A percentile compares a stretch with the other conserved stretches of the same genome.
These are phyloP conservation scores for Pythium myriotylum DNA, from an alignment of 352 stramenopile genomes.

Conservation along the genomic window DNA sequence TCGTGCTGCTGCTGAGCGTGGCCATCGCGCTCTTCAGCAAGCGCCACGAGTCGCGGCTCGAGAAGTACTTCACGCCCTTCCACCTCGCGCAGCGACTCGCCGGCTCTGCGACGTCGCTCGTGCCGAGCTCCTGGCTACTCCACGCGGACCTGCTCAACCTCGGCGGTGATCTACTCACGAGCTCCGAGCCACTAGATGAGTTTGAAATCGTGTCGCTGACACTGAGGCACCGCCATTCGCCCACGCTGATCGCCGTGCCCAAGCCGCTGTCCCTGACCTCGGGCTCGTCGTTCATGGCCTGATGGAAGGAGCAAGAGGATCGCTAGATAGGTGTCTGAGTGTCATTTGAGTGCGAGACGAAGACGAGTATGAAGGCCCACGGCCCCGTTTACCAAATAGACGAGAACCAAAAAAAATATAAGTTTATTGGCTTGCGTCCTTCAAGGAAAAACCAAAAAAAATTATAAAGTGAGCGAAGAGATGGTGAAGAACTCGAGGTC, in stretches of 20 bases:
- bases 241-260: conserved; percentile 24
- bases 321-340: neutral
- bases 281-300: conserved; percentile 13
- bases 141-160: conserved; percentile 29
- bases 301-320: too few species aligned
- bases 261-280: conserved; percentile 15
- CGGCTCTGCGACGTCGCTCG: conserved; percentile 12
- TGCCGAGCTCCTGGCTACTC: conserved; percentile 19
- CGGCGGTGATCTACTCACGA: conserved; percentile 23
- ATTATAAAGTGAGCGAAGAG: too few species aligned
- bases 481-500: too few species aligned
- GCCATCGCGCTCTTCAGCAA: conserved; percentile 30
- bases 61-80: conserved; percentile 27
- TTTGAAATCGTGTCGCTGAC: conserved; percentile 33
- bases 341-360: neutral
- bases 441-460: too few species aligned
- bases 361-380: neutral
- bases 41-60: conserved; percentile 27
- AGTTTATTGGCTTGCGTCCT: too few species aligned
- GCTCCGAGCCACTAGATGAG: conserved; percentile 22
- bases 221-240: conserved; percentile 21
- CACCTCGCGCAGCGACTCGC: conserved; percentile 31
- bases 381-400: too few species aligned
- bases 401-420: too few species aligned
- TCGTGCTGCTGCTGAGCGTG: conserved; percentile 27